These are phyloP conservation scores for Lactarius pseudohatsudake DNA, from an alignment of 768 basidiomycete genomes.

Conservation along the genomic window DNA sequence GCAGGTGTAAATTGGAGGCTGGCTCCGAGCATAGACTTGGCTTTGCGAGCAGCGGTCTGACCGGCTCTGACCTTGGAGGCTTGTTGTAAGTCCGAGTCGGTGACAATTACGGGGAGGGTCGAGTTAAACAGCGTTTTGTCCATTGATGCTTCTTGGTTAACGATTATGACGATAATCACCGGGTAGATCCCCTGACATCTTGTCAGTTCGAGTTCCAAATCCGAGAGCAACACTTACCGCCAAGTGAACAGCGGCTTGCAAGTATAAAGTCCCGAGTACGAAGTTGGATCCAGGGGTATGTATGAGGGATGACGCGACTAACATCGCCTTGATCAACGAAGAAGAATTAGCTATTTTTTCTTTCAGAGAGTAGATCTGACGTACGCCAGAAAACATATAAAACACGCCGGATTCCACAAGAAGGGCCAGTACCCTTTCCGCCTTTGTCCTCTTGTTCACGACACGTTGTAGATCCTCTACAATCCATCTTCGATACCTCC, in stretches of 20 bases:
- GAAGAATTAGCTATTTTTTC: neutral
- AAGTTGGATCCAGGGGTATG: neutral
- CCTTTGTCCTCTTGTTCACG: neutral
- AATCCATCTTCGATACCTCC: neutral
- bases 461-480: neutral
- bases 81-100: neutral
- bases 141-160: neutral
- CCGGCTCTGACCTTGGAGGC: neutral
- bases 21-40: neutral
- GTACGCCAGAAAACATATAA: neutral
- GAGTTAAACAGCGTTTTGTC: neutral
- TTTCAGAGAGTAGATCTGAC: neutral
- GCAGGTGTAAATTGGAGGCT: neutral
- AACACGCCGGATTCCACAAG: slow-evolving; percentile 1
- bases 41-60: neutral
- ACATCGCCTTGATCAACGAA: neutral
- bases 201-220: neutral
- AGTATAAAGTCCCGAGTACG: neutral
- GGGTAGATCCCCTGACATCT: neutral
- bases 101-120: neutral
- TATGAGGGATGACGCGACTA: neutral
- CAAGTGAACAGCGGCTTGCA: neutral
- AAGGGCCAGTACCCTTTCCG: slow-evolving; percentile 1
- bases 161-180: neutral
- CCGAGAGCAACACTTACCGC: neutral